Conservation (phyloP, 345 rosid genomes). For the Draba incana region DNA sequence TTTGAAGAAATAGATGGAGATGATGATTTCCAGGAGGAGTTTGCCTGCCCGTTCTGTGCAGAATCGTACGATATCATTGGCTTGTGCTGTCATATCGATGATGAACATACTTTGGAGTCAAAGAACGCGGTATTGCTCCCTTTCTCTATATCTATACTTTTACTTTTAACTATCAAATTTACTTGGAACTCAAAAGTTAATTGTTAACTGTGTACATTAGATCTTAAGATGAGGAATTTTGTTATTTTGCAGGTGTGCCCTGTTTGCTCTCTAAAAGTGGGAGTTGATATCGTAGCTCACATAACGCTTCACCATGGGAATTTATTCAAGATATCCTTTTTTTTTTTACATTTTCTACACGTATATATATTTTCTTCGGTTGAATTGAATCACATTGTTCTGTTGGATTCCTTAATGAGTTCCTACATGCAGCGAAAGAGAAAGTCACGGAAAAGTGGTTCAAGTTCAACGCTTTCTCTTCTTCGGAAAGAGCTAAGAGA, state of each 20-base stretch:
- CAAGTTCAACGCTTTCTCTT: constrained; percentile 75
- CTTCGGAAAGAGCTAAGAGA: constrained; percentile 85
- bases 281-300: constrained; percentile 92
- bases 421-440: constrained; percentile 84
- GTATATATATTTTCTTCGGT: background rate
- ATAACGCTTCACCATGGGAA: constrained; percentile 90
- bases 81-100: constrained; percentile 93
- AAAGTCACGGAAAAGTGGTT: constrained; percentile 75
- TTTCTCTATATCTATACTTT: background rate
- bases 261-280: constrained; percentile 83
- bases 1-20: constrained; percentile 91
- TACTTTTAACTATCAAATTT: background rate
- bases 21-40: constrained; percentile 93
- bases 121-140: constrained; percentile 73
- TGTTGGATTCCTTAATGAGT: constrained; percentile 64
- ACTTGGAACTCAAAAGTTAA: background rate
- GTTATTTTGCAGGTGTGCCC: constrained; percentile 77
- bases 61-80: constrained; percentile 89
- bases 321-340: constrained; percentile 89
- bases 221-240: background rate
- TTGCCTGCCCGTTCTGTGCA: constrained; percentile 94
- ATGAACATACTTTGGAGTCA: constrained; percentile 85
- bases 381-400: background rate
- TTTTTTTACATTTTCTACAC: too few species aligned
- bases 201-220: background rate